These are phyloP conservation scores for Neurospora sp. DNA, from an alignment of 495 filamentous ascomycete genomes.

Conservation along the genomic window DNA sequence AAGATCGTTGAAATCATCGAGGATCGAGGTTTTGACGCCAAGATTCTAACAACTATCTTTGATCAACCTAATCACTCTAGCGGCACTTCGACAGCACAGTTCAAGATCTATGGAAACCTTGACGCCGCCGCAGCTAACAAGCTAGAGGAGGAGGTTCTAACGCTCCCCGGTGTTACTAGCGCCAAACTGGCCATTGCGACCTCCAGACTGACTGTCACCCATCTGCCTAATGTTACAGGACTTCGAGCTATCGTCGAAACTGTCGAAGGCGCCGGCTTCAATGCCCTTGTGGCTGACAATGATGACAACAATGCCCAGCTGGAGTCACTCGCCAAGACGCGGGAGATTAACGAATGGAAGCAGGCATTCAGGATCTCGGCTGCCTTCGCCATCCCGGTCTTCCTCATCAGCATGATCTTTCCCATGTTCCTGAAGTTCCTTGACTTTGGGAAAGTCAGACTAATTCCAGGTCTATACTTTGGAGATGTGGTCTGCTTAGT, in stretches of 20 bases:
- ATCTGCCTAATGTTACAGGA: constrained; percentile 60
- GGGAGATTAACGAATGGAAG: constrained; percentile 89
- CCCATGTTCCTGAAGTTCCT: constrained; percentile 65
- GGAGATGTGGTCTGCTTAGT: constrained; percentile 75
- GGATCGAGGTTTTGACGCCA: constrained; percentile 87
- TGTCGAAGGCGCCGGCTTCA: constrained; percentile 71
- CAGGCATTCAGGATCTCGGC: constrained; percentile 64
- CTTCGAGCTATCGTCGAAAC: constrained; percentile 73
- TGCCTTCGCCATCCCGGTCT: constrained; percentile 81
- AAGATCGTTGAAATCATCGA: constrained; percentile 83
- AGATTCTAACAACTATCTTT: constrained; percentile 52
- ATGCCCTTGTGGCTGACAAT: constrained; percentile 79
- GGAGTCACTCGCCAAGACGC: constrained; percentile 90
- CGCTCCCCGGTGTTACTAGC: constrained; percentile 59
- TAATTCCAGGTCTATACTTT: constrained; percentile 70
- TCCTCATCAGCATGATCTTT: constrained; percentile 84
- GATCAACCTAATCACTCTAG: constrained; percentile 36
- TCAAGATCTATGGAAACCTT: constrained; percentile 76
- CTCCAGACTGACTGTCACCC: constrained; percentile 57
- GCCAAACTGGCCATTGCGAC: constrained; percentile 62
- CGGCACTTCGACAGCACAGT: constrained; percentile 47
- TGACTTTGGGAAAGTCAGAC: constrained; percentile 58
- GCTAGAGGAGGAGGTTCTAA: constrained; percentile 58
- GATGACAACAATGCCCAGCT: constrained; percentile 97
- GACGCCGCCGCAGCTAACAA: constrained; percentile 58